A percentile compares a stretch with the other conserved stretches of the same genome.
Conservation (phyloP, 2,329 filamentous ascomycete species). For the Ophiostoma angusticollis region DNA sequence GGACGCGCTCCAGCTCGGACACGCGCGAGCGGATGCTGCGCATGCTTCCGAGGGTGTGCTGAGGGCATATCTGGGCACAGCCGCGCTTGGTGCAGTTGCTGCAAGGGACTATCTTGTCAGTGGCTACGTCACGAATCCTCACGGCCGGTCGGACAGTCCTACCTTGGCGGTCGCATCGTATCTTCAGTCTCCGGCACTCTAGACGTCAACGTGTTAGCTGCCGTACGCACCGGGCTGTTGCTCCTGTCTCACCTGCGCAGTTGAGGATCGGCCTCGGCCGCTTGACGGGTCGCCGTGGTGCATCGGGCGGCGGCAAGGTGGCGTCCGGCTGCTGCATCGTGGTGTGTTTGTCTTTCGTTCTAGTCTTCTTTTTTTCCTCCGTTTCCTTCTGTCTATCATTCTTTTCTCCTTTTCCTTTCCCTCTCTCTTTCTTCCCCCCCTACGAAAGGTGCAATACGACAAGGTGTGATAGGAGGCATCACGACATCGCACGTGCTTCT, state of each 20-base stretch:
- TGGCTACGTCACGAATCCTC: too few species aligned
- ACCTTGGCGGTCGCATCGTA: conserved; percentile 2
- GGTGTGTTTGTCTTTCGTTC: too few species aligned
- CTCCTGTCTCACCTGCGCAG: conserved; percentile 1
- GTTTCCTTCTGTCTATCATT: too few species aligned
- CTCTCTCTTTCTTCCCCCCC: too few species aligned
- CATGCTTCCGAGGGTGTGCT: conserved; percentile 4
- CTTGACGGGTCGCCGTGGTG: not conserved
- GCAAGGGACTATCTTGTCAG: conserved; percentile 3
- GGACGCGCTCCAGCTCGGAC: not conserved
- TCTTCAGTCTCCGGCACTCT: conserved; percentile 3
- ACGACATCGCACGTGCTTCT: too few species aligned
- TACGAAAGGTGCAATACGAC: too few species aligned
- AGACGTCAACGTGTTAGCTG: too few species aligned
- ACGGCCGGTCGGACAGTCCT: too few species aligned
- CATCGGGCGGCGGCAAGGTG: not conserved
- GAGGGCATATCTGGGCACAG: conserved; percentile 1
- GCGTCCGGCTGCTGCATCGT: not conserved
- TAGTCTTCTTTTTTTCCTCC: too few species aligned
- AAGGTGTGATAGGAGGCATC: too few species aligned
- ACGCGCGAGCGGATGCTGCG: conserved; percentile 3
- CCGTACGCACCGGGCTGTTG: too few species aligned
- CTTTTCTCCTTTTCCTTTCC: too few species aligned
- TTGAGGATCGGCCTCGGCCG: conserved; percentile 1
- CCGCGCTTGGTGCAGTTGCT: conserved; percentile 4